phyloP scores from a whole-genome alignment of 2,329 filamentous ascomycete species.

The Daldinia sp. region DNA sequence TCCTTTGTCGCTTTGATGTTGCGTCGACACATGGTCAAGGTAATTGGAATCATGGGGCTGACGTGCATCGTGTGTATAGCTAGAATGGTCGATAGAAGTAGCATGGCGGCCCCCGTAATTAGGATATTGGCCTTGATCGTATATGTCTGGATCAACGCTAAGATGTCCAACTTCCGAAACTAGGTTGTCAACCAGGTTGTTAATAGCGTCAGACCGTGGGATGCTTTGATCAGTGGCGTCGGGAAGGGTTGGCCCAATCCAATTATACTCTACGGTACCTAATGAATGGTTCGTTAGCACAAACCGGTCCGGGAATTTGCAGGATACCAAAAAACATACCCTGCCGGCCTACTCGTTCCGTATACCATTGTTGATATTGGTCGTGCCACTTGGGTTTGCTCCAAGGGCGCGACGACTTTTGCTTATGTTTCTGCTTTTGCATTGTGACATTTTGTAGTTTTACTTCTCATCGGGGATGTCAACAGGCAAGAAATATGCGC shows the following conservation, averaged over 20 bases:
- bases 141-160: slow-evolving; percentile 28
- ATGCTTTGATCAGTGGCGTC: slow-evolving; percentile 34
- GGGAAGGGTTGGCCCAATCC: slow-evolving; percentile 24
- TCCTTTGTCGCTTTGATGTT: slow-evolving; percentile 34
- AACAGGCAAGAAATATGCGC: slow-evolving; percentile 30
- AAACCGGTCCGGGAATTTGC: slow-evolving; percentile 5
- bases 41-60: slow-evolving; percentile 31
- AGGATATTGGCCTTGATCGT: slow-evolving; percentile 22
- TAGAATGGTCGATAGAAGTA: slow-evolving; percentile 28
- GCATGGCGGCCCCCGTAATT: slow-evolving; percentile 27
- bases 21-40: slow-evolving; percentile 17
- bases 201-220: slow-evolving; percentile 39
- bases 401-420: slow-evolving; percentile 40
- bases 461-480: slow-evolving; percentile 36
- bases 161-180: slow-evolving; percentile 34
- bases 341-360: slow-evolving; percentile 37
- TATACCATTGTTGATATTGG: slow-evolving; percentile 36
- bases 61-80: slow-evolving; percentile 39
- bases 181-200: slow-evolving; percentile 25
- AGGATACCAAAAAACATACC: slow-evolving; percentile 37
- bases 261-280: slow-evolving; percentile 37
- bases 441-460: slow-evolving; percentile 45
- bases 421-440: slow-evolving; percentile 40
- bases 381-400: slow-evolving; percentile 43
- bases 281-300: slow-evolving; percentile 27